Base-by-base conservation (phyloP, 2,329 filamentous ascomycete genomes). In the Beauveria rudraprayagi region DNA sequence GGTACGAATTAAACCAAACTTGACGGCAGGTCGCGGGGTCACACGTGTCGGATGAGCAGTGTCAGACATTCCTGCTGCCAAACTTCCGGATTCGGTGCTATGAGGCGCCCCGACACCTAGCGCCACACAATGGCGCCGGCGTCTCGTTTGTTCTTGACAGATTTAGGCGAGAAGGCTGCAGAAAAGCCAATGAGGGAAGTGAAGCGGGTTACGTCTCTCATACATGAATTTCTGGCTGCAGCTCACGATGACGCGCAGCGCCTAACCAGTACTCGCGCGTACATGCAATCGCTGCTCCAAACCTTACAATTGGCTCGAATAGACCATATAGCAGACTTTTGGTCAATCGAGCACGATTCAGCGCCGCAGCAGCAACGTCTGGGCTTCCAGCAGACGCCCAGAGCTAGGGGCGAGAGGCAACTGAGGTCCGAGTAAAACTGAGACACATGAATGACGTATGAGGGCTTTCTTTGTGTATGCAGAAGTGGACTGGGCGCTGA, bases 91-190 rank as follows among this genome's bases (percentile, higher is more conserved):
- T 28, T 11, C 22, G 24, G 50, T 14, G 28, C 56, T 22, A 62
- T 62, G 53, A 62, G 58, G 43, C 62, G 19, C 59, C 46, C 52
- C 17, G 52, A 60, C 10, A 43, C 26, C 26, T 44, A 55, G 44
- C 63, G 30, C 51, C 41, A 43, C 55, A 54, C 30, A 16, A 46
- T 37, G 30, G 19, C 26, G 8, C 14, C 28, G 19, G 43, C 14
- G 11, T 43, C 26, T 26, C 9, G 14, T 22, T n/a, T 41, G 9
- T 37, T 19, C 6, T 19, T 54, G 11, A 16, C 37, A 24, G 3
- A 22, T n/a, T 2, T 22, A 34, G 17, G 16, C 10, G n/a, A 26
- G 1, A 14, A n/a, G 37, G 19, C 34, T 41, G 51, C 41, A 17
- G 14, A 54, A 26, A 24, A 53, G 26, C n/a, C 8, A 19, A n/a